These are phyloP conservation scores for Neonectria magnoliae DNA, from an alignment of 2,329 filamentous ascomycete genomes.

Conservation along the genomic window DNA sequence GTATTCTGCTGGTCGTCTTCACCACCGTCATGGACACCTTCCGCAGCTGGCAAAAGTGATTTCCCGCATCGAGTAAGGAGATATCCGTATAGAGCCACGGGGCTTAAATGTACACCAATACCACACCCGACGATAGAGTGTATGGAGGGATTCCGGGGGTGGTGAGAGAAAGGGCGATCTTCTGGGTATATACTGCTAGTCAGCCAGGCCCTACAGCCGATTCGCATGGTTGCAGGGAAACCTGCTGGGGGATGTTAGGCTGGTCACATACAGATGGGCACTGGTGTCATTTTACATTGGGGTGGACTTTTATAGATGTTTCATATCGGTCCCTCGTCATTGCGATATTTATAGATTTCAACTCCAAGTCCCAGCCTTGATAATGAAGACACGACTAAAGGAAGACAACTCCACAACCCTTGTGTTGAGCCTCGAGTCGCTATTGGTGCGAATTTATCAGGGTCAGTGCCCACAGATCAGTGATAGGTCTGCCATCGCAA, in stretches of 20 bases:
- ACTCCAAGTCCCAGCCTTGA: neutral
- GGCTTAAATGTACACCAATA: slow-evolving; percentile 29
- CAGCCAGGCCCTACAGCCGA: slow-evolving; percentile 10
- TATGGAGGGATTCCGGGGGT: slow-evolving; percentile 24
- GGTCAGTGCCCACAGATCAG: neutral
- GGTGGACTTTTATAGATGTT: slow-evolving; percentile 29
- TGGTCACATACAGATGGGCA: slow-evolving; percentile 23
- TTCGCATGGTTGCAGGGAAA: slow-evolving; percentile 16
- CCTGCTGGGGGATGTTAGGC: slow-evolving; percentile 22
- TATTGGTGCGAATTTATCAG: neutral
- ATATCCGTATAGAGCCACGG: slow-evolving; percentile 16
- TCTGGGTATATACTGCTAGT: slow-evolving; percentile 21
- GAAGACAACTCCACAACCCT: neutral
- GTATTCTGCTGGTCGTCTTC: slow-evolving; percentile 84
- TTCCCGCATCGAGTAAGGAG: slow-evolving; percentile 19
- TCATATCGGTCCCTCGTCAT: slow-evolving; percentile 31
- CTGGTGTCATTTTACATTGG: slow-evolving; percentile 26
- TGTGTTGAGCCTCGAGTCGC: neutral
- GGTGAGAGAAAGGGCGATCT: slow-evolving; percentile 16
- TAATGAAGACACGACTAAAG: neutral
- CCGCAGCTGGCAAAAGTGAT: slow-evolving; percentile 63
- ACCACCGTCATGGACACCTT: slow-evolving; percentile 95
- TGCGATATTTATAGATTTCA: slow-evolving; percentile 16
- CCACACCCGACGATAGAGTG: slow-evolving; percentile 24
- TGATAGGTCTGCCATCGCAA: neutral